These are phyloP conservation scores for Colletotrichum lupini DNA, from an alignment of 2,329 filamentous ascomycete genomes.

Conservation along the genomic window DNA sequence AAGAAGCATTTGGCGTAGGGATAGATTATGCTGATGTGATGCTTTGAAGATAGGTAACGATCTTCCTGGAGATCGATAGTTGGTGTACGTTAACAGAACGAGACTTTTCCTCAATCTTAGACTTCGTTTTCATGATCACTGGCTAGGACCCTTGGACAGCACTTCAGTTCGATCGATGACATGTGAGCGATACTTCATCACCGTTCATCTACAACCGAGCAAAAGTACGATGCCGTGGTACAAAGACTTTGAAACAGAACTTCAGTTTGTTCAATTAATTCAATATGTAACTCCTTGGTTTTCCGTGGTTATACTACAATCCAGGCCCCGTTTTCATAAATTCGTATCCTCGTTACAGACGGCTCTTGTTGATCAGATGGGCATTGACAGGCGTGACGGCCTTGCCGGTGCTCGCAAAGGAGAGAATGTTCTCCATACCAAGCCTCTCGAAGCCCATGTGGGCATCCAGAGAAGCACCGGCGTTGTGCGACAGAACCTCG, in stretches of 20 bases:
- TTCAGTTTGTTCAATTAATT: neutral
- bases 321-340: too few relatives aligned
- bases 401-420: constrained; percentile 22
- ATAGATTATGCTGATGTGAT: neutral
- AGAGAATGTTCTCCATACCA: constrained; percentile 30
- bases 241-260: neutral
- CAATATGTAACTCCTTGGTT: constrained; percentile 6
- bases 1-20: neutral
- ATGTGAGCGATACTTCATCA: neutral
- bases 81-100: rapidly evolving
- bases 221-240: neutral
- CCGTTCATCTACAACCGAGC: neutral
- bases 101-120: neutral
- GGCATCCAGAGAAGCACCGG: constrained; percentile 27
- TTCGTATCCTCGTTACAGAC: neutral
- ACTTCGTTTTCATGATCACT: neutral
- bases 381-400: constrained; percentile 28
- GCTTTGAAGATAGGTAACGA: neutral
- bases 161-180: neutral
- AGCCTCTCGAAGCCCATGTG: constrained; percentile 32
- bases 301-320: constrained; percentile 13
- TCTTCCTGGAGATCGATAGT: neutral
- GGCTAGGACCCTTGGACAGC: too few relatives aligned
- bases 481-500: constrained; percentile 31
- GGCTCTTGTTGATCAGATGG: constrained; percentile 31